Base-by-base conservation (phyloP, 148 eudicot genomes). In the Rhododendron kiyosumense region DNA sequence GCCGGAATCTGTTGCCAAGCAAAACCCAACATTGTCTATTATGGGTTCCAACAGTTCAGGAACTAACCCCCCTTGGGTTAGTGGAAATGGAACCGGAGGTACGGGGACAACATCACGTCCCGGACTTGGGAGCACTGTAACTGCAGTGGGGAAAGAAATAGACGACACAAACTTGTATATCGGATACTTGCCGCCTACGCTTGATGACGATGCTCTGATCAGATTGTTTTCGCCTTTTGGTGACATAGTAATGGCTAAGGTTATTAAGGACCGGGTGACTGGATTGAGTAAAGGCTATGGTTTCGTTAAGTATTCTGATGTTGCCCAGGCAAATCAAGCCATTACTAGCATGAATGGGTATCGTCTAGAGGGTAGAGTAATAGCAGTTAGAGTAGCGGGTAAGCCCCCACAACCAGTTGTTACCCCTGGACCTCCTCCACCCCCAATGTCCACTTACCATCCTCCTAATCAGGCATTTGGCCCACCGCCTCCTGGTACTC, bases 351-450 rank as follows among this genome's bases (percentile, higher is more conserved):
- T 96, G 98, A 96, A 93, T 84, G 99, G 99, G 3, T 89, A 93
- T 78, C 92, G 81, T 26, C 81, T 96, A 38, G 99, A 96, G 78
- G 98, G 98, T 5, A 89, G 97, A 67, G 84, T 93, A 28, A 95
- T 96, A 85, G 98, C 98, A 49, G 99, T 95, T 8, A 91, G 99
- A 92, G 95, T 96, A 78, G 99, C 99, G 24, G 98, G 99, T 79
- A 96, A 94, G 89, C 95, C 95, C 1, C 97, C 98, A 43, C 95
- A 90, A 84, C 98, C 98, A 4, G 61, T 91, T 13, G 89, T 90
- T 36, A 92, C 96, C 65, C 94, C 93, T 71, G 93, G 91, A 83
- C 93, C 94, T 76, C 89, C 90, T 84, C 88, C 93, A 2, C 77
- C 94, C 11, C 84, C 74, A 59, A 79, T 86, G 90, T 90, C 93